Base-by-base conservation (phyloP, 108 stramenopile genomes). In the Cyclostephanos tholiformis region DNA sequence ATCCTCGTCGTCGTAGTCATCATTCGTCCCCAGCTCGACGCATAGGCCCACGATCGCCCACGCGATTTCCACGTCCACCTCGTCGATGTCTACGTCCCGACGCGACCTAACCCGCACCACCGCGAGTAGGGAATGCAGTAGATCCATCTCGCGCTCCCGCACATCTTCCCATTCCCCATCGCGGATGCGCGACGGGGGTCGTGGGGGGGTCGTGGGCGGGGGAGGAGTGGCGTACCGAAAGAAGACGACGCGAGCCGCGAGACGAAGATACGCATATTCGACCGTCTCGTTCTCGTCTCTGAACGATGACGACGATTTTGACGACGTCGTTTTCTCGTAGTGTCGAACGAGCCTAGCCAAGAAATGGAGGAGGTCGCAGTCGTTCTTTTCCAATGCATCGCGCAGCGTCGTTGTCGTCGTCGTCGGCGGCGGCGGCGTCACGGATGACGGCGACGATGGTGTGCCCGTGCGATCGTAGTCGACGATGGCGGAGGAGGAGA, bases 51-150 rank as follows among this genome's bases (percentile, higher is more conserved):
- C 53, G 60, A 30, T 55, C 63, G 46, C 22, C 76, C 63, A 77
- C 14, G 69, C 62, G 62, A 77, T 71, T 60, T 77, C 76, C 23
- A 65, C 69, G 43, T 77, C 76, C 17, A 65, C 55, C 17, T 65
- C 52, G 36, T 36, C 36, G 36, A 36, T 36, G 29, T 65, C 52
- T 10, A 71, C 36, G 12, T 43, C 20, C 55, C 19, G 23, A 29
- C 38, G 41, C 20, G 50, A 38, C n/a, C 30, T 23, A 14, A 14
- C 46, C 53, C 10, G 50, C 44, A 56, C 27, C 62, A 26, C 49
- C 39, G 13, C 53, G 25, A 39, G 35, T 4, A 51, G 50, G 20
- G 17, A 51, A 51, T 51, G 7, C 6, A 36, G 36, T 6, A 36
- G 36, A 36, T n/a, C n/a, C n/a, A n/a, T n/a, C n/a, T n/a, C n/a